Base-by-base conservation (phyloP, 1,284 basidiomycete species). In the Sporisorium scitamineum region DNA sequence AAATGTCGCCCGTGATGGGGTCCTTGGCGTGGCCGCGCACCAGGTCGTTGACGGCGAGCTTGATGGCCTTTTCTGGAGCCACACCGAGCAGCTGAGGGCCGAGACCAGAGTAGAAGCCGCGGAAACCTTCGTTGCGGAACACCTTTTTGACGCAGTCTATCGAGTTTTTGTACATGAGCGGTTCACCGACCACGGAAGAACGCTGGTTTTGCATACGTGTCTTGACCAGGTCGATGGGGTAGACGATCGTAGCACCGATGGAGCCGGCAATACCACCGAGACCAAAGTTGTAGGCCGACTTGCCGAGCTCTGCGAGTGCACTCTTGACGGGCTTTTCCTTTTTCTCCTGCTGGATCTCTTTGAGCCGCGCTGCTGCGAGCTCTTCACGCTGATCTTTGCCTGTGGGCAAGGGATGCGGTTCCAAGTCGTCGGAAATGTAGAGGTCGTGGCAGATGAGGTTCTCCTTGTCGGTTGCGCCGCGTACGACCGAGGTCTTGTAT, bases 61-160 rank as follows among this genome's bases (percentile, higher is more conserved):
- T 97, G 87, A 97, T 96, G 13, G 94, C 94, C 87, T 97, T 99
- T 87, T 99, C 96, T 14, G 96, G 96, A 14, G 96, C 97, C 45
- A 99, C 96, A 82, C 96, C 96, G 77, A 99, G 90, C 61, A 99
- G 89, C 85, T 99, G 96, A 42, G 96, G 96, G 8, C 94, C 92
- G 55, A 99, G 90, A 62, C 96, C 96, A 44, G 95, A 92, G 87
- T 99, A 99, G 87, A 99, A 99, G 9, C 95, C 97, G n/a, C 80
- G 78, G 9, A 94, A 69, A 79, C 96, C 95, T 87, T 99, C 96
- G 86, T 97, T 97, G 63, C 91, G 90, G 86, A 97, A 91, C 41
- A 99, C 96, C 86, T 97, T 98, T 80, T 90, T 89, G 42, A 95
- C 92, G 85, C 96, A 99, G 85, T 99, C 96, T 45, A 86, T 65